Base-by-base conservation (phyloP, 139 green algal species). In the Spirogloea muscicola region DNA sequence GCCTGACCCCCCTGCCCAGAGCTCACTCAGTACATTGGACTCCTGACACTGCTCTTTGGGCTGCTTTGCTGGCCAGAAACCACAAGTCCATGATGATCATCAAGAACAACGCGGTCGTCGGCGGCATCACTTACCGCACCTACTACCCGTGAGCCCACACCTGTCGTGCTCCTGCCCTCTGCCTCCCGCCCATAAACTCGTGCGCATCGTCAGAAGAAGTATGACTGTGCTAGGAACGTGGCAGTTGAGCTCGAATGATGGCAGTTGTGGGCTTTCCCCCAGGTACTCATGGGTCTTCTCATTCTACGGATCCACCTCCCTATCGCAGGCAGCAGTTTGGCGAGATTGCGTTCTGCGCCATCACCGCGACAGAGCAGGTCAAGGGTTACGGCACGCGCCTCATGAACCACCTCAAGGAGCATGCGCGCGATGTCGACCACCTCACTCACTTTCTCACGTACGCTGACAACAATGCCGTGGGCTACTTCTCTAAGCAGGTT, bases 311-410 rank as follows among this genome's bases (percentile, higher is more conserved):
- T n/a, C n/a, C n/a, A n/a, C n/a, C n/a, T n/a, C n/a, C n/a, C 59
- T 60, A 39, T 51, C 46, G 10, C 57, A 76, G 43, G 38, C 81
- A 89, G 74, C 61, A 72, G n/a, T 91, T 99, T 68, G 93, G 85
- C 0, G 94, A 99, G 87, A 98, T 99, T 63, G 94, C 93, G 1
- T 99, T 99, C 74, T 98, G 93, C 66, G 94, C 94, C 31, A 87
- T 99, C n/a, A 90, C 88, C 18, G 88, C 89, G 9, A 90, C 81
- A 27, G 90, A 98, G 83, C 82, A 86, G 58, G 83, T 97, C 33
- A 89, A 91, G 27, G 93, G 93, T 18, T 96, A 95, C 85, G 93
- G 93, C 62, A 96, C 91, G 34, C 88, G 94, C 13, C 88, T 98
- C 27, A 98, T 98, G 94, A 98, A 97, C 79, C 89, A 92, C 70